These are phyloP conservation scores for Coemansia sp. DNA, from an alignment of 192 early-diverging fungal genomes.

Conservation along the genomic window DNA sequence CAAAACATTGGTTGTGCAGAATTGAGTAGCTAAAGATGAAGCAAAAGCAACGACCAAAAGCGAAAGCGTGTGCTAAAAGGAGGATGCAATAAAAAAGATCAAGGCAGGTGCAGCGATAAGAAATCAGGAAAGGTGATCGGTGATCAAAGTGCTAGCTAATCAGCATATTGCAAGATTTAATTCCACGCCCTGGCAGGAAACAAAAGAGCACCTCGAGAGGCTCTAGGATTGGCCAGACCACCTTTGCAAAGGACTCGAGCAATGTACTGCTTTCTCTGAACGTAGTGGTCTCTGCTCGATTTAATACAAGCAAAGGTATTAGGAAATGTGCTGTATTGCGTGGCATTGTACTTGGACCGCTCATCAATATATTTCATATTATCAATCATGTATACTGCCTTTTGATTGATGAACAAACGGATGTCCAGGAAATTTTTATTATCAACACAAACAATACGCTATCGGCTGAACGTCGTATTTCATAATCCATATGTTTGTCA, in stretches of 20 bases:
- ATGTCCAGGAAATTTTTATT: neutral
- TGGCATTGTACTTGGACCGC: slow-evolving; percentile 4
- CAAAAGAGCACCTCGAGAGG: neutral
- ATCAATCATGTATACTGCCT: slow-evolving; percentile 2
- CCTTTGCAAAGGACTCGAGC: neutral
- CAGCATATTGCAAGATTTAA: no score
- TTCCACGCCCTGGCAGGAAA: no score
- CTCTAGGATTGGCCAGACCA: neutral
- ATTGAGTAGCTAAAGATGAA: no score
- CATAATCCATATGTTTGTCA: neutral
- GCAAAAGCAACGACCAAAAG: no score
- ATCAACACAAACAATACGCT: neutral
- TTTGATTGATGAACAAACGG: neutral
- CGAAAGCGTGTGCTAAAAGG: no score
- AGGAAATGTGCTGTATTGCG: neutral
- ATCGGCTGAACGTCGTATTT: neutral
- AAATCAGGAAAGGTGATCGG: no score
- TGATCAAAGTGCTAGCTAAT: no score
- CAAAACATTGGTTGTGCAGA: no score
- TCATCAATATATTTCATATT: slow-evolving; percentile 9
- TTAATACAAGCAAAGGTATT: neutral
- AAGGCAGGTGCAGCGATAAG: no score
- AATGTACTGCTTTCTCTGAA: neutral
- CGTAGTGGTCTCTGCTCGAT: neutral
- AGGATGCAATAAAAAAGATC: no score